phyloP scores from a whole-genome alignment of 352 stramenopile genomes.

The Blastocystis sp. region DNA sequence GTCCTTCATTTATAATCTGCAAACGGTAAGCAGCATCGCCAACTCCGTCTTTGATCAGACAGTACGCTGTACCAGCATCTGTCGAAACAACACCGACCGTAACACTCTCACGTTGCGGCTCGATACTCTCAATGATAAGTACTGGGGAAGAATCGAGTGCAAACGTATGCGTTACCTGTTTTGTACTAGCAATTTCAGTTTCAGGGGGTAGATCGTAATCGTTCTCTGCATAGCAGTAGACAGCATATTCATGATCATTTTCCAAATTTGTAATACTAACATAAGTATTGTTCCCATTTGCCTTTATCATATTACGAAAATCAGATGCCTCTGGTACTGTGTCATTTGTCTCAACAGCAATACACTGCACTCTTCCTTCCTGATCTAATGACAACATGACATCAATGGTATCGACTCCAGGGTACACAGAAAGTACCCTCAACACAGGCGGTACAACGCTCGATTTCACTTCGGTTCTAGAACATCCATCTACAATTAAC shows the following conservation, averaged over 20 bases:
- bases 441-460: neutral
- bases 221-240: slow-evolving; percentile 41
- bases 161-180: neutral
- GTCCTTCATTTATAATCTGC: neutral
- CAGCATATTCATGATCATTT: neutral
- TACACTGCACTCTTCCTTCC: neutral
- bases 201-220: neutral
- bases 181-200: neutral
- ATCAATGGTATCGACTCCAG: neutral
- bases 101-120: neutral
- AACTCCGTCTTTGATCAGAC: neutral
- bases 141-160: neutral
- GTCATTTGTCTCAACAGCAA: neutral
- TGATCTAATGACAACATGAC: neutral
- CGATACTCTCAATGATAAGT: slow-evolving; percentile 3
- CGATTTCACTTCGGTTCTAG: too few species aligned
- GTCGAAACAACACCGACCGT: neutral
- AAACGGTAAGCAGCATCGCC: neutral
- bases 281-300: neutral
- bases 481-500: too few species aligned
- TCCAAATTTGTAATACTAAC: neutral
- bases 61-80: neutral
- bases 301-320: neutral
- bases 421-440: neutral
- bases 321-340: neutral